phyloP scores from a whole-genome alignment of 2,329 filamentous ascomycete genomes.

The Aspergillus thermomutatus region DNA sequence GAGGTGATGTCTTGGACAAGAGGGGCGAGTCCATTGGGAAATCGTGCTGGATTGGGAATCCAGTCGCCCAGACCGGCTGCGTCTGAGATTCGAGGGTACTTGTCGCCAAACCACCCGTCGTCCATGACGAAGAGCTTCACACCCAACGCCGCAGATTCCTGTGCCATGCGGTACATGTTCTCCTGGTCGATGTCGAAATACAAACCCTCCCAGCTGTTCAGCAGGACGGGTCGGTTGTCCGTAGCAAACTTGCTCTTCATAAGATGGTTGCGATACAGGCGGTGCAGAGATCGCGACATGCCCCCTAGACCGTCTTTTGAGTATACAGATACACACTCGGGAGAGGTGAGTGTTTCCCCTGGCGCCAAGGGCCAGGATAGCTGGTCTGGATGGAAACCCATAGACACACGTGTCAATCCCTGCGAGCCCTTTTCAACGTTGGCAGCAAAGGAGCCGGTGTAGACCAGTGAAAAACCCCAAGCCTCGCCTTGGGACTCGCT shows the following conservation, averaged over 20 bases:
- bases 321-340: slow-evolving; percentile 62
- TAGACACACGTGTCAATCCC: slow-evolving; percentile 57
- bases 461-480: slow-evolving; percentile 64
- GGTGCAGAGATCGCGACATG: slow-evolving; percentile 61
- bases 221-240: slow-evolving; percentile 52
- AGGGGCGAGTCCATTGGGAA: slow-evolving; percentile 55
- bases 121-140: slow-evolving; percentile 64
- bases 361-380: slow-evolving; percentile 56
- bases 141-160: slow-evolving; percentile 56
- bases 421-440: slow-evolving; percentile 63
- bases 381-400: slow-evolving; percentile 61
- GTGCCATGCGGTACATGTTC: slow-evolving; percentile 54
- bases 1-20: slow-evolving; percentile 52
- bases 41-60: slow-evolving; percentile 56
- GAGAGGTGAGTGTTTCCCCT: slow-evolving; percentile 57
- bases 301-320: slow-evolving; percentile 57
- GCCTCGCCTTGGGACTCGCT: slow-evolving; percentile 61
- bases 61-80: slow-evolving; percentile 61
- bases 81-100: slow-evolving; percentile 59
- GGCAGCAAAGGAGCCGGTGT: slow-evolving; percentile 60
- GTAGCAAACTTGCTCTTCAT: slow-evolving; percentile 56
- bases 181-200: slow-evolving; percentile 57
- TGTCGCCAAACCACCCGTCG: slow-evolving; percentile 65
- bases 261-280: slow-evolving; percentile 60
- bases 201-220: slow-evolving; percentile 66